phyloP scores from a whole-genome alignment of 2,329 filamentous ascomycete species.

The Cercospora sp. region DNA sequence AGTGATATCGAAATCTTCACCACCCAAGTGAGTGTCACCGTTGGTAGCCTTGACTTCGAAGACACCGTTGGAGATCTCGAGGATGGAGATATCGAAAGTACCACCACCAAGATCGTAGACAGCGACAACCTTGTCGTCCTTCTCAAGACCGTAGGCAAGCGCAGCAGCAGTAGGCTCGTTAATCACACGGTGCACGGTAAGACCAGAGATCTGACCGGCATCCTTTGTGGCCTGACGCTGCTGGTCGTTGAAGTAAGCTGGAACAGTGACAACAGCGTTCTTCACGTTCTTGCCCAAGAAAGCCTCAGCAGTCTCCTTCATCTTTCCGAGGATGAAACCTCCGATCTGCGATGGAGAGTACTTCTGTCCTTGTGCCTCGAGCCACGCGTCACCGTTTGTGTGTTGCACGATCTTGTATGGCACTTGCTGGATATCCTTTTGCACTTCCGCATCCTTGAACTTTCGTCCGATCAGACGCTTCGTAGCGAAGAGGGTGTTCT shows the following conservation, averaged over 20 bases:
- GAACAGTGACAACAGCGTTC: constrained; percentile 95
- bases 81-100: constrained; percentile 98
- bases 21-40: constrained; percentile 96
- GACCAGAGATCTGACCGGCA: constrained; percentile 90
- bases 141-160: constrained; percentile 93
- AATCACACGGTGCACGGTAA: constrained; percentile 95
- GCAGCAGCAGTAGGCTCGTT: constrained; percentile 97
- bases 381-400: constrained; percentile 94
- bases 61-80: constrained; percentile 96
- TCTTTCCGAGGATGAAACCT: constrained; percentile 95
- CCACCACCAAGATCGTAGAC: constrained; percentile 98
- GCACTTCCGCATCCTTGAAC: constrained; percentile 89
- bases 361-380: constrained; percentile 87
- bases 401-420: constrained; percentile 99
- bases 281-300: constrained; percentile 88
- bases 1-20: constrained; percentile 95
- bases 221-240: constrained; percentile 98
- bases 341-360: constrained; percentile 98
- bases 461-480: constrained; percentile 99
- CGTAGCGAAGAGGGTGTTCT: constrained; percentile 97
- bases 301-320: constrained; percentile 97
- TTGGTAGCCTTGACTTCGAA: constrained; percentile 99
- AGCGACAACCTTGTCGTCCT: constrained; percentile 87
- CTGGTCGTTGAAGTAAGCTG: constrained; percentile 98
- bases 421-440: constrained; percentile 95